Conservation (phyloP, 2,329 filamentous ascomycete genomes). For the Penicillium sp. region DNA sequence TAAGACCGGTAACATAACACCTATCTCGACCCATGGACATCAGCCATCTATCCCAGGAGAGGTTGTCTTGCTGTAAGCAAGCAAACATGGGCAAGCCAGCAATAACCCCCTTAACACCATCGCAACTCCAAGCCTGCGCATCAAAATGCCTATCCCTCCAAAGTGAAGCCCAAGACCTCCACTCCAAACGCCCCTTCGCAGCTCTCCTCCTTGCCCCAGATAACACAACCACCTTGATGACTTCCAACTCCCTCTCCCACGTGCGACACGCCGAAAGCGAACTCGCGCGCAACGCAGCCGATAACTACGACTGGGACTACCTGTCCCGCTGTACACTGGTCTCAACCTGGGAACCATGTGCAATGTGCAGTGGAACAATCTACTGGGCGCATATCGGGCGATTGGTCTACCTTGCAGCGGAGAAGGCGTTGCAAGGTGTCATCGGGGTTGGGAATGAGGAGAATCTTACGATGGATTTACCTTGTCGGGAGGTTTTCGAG, state of each 20-base stretch:
- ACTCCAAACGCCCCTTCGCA: constrained; percentile 53
- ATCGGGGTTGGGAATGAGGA: constrained; percentile 52
- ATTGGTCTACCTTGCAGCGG: constrained; percentile 53
- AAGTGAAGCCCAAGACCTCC: constrained; percentile 41
- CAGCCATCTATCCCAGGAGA: not conserved
- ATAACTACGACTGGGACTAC: constrained; percentile 51
- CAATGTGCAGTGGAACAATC: constrained; percentile 53
- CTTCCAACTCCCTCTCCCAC: constrained; percentile 54
- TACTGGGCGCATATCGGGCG: constrained; percentile 58
- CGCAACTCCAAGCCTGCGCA: constrained; percentile 45
- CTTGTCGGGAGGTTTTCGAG: constrained; percentile 50
- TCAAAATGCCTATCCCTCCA: constrained; percentile 46
- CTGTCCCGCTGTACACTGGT: constrained; percentile 53
- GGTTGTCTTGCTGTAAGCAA: not conserved
- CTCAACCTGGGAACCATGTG: constrained; percentile 58
- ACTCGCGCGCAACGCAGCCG: constrained; percentile 51
- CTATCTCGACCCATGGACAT: not conserved
- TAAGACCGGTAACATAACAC: not conserved
- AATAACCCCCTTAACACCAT: constrained; percentile 31
- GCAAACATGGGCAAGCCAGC: not conserved
- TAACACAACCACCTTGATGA: constrained; percentile 51
- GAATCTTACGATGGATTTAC: constrained; percentile 55
- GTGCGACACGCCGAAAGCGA: constrained; percentile 56
- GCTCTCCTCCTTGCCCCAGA: constrained; percentile 52
- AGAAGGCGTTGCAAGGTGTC: constrained; percentile 47